Base-by-base conservation (phyloP, 345 rosid genomes). In the Acer campestre region DNA sequence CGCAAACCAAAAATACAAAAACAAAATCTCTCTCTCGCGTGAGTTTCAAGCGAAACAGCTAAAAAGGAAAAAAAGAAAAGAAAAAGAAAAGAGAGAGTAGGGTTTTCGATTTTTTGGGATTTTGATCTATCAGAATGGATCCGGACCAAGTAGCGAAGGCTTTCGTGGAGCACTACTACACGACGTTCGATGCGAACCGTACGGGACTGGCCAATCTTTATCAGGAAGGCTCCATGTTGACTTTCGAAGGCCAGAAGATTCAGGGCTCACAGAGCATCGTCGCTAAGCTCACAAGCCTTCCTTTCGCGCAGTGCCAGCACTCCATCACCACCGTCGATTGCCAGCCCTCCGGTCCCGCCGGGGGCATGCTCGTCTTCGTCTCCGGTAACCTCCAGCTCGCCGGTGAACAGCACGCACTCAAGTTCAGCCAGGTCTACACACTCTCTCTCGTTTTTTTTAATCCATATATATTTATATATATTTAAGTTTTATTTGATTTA, bases 271-370 rank as follows among this genome's bases (percentile, higher is more conserved):
- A 73, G 13, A 91, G 79, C 86, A 94, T 96, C 86, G 97, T 92
- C 38, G 82, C 94, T 11, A 96, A 96, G 86, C 97, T 96, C 71
- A 85, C 90, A 3, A 67, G 84, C 75, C 95, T 96, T 27, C 98
- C 99, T 12, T 96, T 96, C 82, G 93, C 91, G 80, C 97, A 92
- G 95, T 96, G 98, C 80, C 86, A 92, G 85, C 99, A 96, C 80
- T 74, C 75, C 75, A 91, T 92, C 84, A 71, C 94, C 71, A 92
- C 97, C 71, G 97, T 96, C 27, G 97, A 94, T 82, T 94, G 97
- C 80, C 98, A 96, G 86, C 99, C 98, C n/a, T 94, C 99, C n/a
- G 97, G 97, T 68, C 95, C 93, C 67, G 88, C 86, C 59, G 92
- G 91, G 18, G 96, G 98, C 74, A 88, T 92, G 94, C 97, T 94